phyloP scores from a whole-genome alignment of 179 eudicot genomes.

The Heliamphora pulchella region DNA sequence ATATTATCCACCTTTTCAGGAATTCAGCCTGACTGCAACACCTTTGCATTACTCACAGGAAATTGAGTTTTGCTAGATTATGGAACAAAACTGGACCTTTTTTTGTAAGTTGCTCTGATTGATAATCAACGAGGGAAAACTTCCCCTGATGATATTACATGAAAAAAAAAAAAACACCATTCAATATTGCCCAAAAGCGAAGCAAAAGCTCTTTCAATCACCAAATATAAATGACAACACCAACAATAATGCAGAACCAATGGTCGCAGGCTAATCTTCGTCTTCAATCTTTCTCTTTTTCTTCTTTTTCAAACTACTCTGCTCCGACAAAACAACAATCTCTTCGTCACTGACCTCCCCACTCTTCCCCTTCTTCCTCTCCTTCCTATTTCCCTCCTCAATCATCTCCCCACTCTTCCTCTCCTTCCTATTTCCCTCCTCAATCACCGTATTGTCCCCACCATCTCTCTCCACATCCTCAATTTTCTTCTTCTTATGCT shows the following conservation, averaged over 20 bases:
- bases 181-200: background rate
- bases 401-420: no score
- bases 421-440: no score
- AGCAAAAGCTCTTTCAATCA: background rate
- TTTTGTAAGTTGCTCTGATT: no score
- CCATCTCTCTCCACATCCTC: slow-evolving; percentile 9
- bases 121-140: background rate
- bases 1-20: no score
- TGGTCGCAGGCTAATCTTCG: background rate
- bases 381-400: no score
- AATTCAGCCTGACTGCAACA: no score
- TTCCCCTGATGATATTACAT: background rate
- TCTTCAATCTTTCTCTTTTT: background rate
- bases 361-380: no score
- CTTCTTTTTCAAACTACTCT: background rate
- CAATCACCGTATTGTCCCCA: no score
- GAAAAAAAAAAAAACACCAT: background rate
- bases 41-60: no score
- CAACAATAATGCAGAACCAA: background rate
- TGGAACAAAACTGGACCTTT: no score
- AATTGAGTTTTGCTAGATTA: no score
- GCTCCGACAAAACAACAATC: slow-evolving; percentile 15
- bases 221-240: background rate
- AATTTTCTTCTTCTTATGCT: slow-evolving; percentile 10
- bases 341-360: slow-evolving; percentile 15